These are phyloP conservation scores for Solanum bukasovii DNA, from an alignment of 257 asterid species.

Conservation along the genomic window DNA sequence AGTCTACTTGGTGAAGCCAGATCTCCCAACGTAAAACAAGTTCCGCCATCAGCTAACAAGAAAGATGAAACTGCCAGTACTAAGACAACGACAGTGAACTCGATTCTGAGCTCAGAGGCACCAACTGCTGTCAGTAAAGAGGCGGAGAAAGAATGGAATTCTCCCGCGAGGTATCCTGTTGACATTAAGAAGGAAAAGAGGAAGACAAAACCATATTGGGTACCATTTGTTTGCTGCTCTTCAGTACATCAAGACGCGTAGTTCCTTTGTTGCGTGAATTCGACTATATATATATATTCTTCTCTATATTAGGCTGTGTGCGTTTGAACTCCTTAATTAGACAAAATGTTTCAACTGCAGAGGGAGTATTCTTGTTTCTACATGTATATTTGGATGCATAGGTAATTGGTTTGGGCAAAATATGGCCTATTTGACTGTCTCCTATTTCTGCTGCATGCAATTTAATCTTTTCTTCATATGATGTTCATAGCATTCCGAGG, in stretches of 20 bases:
- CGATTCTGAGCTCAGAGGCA: slow-evolving; percentile 23
- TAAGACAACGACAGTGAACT: slow-evolving; percentile 28
- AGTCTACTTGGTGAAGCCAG: slow-evolving; percentile 54
- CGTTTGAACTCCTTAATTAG: neutral
- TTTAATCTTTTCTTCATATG: neutral
- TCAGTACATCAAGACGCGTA: slow-evolving; percentile 50
- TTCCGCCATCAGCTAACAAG: slow-evolving; percentile 24
- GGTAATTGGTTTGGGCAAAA: neutral
- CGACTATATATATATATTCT: neutral
- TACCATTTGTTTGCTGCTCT: slow-evolving; percentile 83
- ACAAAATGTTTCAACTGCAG: neutral
- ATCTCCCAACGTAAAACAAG: slow-evolving; percentile 41
- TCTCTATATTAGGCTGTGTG: neutral
- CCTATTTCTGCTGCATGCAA: neutral
- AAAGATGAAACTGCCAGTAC: slow-evolving; percentile 28
- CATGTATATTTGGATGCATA: neutral
- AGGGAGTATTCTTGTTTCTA: neutral
- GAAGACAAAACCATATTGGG: slow-evolving; percentile 63
- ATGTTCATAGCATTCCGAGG: neutral
- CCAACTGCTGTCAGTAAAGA: slow-evolving; percentile 29
- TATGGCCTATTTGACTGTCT: neutral
- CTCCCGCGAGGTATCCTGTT: slow-evolving; percentile 78
- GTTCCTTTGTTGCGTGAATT: neutral
- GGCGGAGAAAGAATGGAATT: slow-evolving; percentile 68
- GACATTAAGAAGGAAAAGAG: slow-evolving; percentile 76